A percentile compares a stretch with the other conserved stretches of the same genome.
Conservation (phyloP, 208 protist species). For the Trypanosoma boissoni region DNA sequence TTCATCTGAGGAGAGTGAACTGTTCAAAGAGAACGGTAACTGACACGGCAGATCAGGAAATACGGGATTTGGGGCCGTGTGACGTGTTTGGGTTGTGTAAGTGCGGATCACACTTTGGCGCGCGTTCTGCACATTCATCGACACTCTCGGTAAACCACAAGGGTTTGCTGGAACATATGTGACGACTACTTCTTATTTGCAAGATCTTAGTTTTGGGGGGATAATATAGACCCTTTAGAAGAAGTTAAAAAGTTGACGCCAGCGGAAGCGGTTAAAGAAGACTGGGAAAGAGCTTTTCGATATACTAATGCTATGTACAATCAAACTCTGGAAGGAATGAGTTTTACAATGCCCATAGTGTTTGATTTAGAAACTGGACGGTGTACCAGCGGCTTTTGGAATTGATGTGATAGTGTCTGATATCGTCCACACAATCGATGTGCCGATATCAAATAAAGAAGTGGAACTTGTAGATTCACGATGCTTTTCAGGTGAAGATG, state of each 20-base stretch:
- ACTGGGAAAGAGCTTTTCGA: background rate
- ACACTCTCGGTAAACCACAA: no score
- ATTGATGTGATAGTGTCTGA: constrained; percentile 37
- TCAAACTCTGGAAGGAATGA: constrained; percentile 22
- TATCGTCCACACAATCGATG: constrained; percentile 30
- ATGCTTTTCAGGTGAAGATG: constrained; percentile 25
- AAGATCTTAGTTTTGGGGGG: background rate
- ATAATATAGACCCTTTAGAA: background rate
- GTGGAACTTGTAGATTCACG: constrained; percentile 37
- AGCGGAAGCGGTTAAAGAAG: background rate
- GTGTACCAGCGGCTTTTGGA: constrained; percentile 28
- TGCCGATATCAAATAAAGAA: constrained; percentile 21
- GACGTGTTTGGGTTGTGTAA: no score
- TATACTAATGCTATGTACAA: constrained; percentile 1
- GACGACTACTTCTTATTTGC: background rate
- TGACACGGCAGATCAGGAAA: no score
- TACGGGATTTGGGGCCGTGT: no score
- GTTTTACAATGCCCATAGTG: constrained; percentile 32
- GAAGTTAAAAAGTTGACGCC: background rate
- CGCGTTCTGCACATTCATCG: no score
- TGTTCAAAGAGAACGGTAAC: no score
- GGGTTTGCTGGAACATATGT: background rate
- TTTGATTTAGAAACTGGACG: constrained; percentile 20
- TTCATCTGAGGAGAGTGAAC: no score
- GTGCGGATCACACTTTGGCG: no score